Evolutionary conservation across 371 early-diverging fungal genomes (phyloP).

Genomic region (Mortierella polycephala): DNA sequence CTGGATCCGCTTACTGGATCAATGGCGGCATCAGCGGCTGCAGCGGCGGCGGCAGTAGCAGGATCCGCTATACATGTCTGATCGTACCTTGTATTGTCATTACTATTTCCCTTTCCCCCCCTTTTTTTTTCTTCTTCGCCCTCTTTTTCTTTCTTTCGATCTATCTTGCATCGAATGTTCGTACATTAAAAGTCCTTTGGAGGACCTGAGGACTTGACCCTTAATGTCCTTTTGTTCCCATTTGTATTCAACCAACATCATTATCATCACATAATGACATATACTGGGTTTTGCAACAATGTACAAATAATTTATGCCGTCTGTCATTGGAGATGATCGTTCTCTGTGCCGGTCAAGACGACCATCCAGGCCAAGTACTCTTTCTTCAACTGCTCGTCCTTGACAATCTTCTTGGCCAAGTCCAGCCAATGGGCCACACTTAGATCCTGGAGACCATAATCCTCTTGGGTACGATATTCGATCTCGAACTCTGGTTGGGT

Average conservation of each 20-base stretch:
- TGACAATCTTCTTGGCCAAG: conserved; percentile 60
- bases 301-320: not conserved
- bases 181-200: no score
- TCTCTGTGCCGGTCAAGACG: conserved; percentile 40
- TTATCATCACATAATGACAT: not conserved
- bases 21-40: no score
- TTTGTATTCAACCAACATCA: not conserved
- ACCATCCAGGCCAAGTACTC: conserved; percentile 51
- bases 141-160: no score
- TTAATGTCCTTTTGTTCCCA: no score
- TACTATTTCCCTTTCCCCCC: no score
- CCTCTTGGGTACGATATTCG: conserved; percentile 71
- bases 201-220: no score
- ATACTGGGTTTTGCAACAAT: not conserved
- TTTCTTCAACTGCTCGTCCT: conserved; percentile 4
- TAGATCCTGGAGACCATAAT: conserved; percentile 72
- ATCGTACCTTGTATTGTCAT: no score
- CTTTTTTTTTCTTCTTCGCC: no score
- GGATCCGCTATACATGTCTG: no score
- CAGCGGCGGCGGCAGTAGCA: no score
- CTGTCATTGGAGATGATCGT: conserved; percentile 14
- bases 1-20: no score
- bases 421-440: conserved; percentile 60
- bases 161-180: no score
- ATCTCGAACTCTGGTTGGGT: conserved; percentile 54